A percentile compares a stretch with the other conserved stretches of the same genome.
Evolutionary conservation across 345 rosid genomes (phyloP).

Genomic region (Salix arbutifolia): DNA sequence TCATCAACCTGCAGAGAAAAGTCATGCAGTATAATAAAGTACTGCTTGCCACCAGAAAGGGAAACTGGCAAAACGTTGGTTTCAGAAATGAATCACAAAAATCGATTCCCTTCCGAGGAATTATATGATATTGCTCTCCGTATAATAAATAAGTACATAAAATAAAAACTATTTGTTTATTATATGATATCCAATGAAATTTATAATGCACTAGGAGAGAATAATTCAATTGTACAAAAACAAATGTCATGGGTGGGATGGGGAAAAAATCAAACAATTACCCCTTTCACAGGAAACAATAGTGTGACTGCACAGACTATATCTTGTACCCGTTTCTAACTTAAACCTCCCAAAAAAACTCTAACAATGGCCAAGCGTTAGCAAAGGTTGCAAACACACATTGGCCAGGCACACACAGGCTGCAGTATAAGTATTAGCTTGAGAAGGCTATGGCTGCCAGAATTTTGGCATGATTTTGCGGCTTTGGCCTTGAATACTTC

Average conservation of each 20-base stretch:
- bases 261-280: background rate
- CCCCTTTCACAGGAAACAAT: background rate
- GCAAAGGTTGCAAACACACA: background rate
- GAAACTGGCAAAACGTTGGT: background rate
- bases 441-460: background rate
- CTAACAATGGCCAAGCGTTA: background rate
- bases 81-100: background rate
- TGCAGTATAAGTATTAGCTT: background rate
- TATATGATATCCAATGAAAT: background rate
- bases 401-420: background rate
- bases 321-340: background rate
- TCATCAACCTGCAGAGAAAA: background rate
- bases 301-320: constrained; percentile 2
- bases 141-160: background rate
- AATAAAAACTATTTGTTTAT: background rate
- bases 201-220: background rate
- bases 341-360: background rate
- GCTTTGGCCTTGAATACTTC: constrained; percentile 10
- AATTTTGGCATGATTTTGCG: constrained; percentile 3
- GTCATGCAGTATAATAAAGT: background rate
- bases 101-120: background rate
- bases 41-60: background rate
- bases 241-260: background rate
- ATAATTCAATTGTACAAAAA: background rate
- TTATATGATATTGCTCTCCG: background rate